Base-by-base conservation (phyloP, 73 alveolate species). In the Effrenium voratum region DNA sequence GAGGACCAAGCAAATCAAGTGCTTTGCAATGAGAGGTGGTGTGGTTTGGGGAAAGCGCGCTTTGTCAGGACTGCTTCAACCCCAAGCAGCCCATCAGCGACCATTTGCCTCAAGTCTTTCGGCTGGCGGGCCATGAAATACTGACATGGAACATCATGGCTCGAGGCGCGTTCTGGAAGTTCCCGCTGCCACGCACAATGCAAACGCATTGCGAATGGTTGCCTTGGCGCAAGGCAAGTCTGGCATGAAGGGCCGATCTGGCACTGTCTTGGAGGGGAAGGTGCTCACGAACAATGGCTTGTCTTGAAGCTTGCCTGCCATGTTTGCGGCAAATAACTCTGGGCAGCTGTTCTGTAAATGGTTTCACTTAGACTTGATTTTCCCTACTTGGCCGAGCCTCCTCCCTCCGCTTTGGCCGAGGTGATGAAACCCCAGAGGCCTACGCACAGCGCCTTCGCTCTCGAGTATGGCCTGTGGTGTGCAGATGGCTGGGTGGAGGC, bases 61-160 rank as follows among this genome's bases (percentile, higher is more conserved):
- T 10, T 32, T 32, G 26, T 28, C 38, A 90, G 97, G 97, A 68
- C 43, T 68, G 97, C 87, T 90, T 90, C 57, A 40, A 44, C 28
- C 75, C 55, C 26, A 47, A 16, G 26, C 47, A 57, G 1, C 87
- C 77, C 41, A 68, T 45, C 47, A 90, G 97, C 87, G 97, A 90
- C 76, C 97, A 90, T 40, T n/a, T 66, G 87, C 97, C 97, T 19
- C 97, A 90, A 45, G 80, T 57, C 75, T 90, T 46, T 90, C 83
- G 75, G n/a, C 76, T 45, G 88, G 75, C 24, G 52, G 22, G 4
- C 36, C 59, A 68, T 40, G 88, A 90, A 76, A 75, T 90, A 2
- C 73, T 90, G 50, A 60, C 77, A 55, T 90, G 97, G 97, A 90
- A 90, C 32, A 76, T 90, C 44, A 90, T 90, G 97, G 32, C 83